phyloP scores from a whole-genome alignment of 345 rosid genomes.

The Bruguiera parviflora region DNA sequence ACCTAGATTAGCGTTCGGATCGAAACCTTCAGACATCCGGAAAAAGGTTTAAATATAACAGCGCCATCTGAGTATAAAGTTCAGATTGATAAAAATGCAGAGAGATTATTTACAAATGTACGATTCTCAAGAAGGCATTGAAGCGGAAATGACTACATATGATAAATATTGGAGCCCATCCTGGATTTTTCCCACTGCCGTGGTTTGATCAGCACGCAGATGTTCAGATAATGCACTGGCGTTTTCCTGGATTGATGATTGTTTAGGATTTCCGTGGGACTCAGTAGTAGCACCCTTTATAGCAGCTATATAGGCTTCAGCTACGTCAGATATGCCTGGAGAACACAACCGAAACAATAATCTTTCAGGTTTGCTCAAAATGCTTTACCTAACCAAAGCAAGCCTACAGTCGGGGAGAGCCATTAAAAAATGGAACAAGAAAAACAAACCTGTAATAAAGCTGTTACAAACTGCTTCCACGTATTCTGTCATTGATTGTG shows the following conservation, averaged over 20 bases:
- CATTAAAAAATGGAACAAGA: neutral
- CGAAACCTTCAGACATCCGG: slow-evolving; percentile 1
- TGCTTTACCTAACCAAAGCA: too few species aligned
- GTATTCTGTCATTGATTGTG: slow-evolving; percentile 66
- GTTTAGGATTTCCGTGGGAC: slow-evolving; percentile 42
- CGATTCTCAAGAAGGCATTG: slow-evolving; percentile 44
- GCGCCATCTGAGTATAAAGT: too few species aligned
- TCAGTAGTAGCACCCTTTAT: slow-evolving; percentile 48
- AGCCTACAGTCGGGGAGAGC: too few species aligned
- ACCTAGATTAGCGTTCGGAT: slow-evolving; percentile 4
- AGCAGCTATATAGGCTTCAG: slow-evolving; percentile 73
- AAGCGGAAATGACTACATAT: slow-evolving; percentile 61
- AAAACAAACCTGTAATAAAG: slow-evolving; percentile 73
- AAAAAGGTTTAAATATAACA: too few species aligned
- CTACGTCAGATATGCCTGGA: slow-evolving; percentile 86
- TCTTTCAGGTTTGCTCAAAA: too few species aligned
- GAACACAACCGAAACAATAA: slow-evolving; percentile 4
- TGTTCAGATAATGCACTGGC: slow-evolving; percentile 57
- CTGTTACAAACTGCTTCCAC: slow-evolving; percentile 74
- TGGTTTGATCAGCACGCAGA: slow-evolving; percentile 46
- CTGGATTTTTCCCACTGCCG: slow-evolving; percentile 67
- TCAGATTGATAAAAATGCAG: too few species aligned
- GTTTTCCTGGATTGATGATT: slow-evolving; percentile 58
- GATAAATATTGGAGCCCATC: slow-evolving; percentile 78
- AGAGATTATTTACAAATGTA: slow-evolving; percentile 14